Evolutionary conservation across 176 grass and related monocot species (phyloP).

Genomic region (Alopecurus myosuroides): DNA sequence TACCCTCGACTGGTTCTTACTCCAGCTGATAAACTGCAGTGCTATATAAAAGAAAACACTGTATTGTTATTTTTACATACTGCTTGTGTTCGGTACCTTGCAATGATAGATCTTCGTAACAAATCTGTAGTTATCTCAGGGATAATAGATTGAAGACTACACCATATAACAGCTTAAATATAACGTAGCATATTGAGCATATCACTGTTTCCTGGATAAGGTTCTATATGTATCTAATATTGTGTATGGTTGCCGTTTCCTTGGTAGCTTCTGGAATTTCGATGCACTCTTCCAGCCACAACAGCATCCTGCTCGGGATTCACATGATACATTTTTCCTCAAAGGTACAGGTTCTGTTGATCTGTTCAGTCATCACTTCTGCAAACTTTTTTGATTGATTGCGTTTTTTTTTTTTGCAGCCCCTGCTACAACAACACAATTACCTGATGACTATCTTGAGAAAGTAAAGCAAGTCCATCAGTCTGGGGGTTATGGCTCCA

Average conservation of each 20-base stretch:
- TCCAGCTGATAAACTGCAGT: background rate
- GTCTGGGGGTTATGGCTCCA: conserved; percentile 83
- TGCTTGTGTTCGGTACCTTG: background rate
- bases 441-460: conserved; percentile 89
- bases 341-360: conserved; percentile 39
- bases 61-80: background rate
- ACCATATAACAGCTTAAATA: background rate
- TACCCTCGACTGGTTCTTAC: background rate
- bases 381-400: background rate
- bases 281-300: conserved; percentile 96
- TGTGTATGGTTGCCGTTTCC: background rate
- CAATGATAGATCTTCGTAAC: background rate
- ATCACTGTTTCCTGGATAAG: background rate
- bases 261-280: conserved; percentile 94
- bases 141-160: background rate
- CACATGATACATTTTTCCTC: conserved; percentile 96
- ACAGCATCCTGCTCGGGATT: conserved; percentile 98
- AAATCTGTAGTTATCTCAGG: background rate
- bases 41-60: background rate
- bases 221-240: background rate
- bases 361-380: background rate
- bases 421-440: conserved; percentile 51
- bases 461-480: conserved; percentile 86
- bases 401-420: conserved; percentile 43
- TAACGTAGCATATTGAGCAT: background rate